Evolutionary conservation across 768 basidiomycete genomes (phyloP), one percentile per base, ranked within the genome.

Genomic region (Lactarius hatsudake): DNA sequence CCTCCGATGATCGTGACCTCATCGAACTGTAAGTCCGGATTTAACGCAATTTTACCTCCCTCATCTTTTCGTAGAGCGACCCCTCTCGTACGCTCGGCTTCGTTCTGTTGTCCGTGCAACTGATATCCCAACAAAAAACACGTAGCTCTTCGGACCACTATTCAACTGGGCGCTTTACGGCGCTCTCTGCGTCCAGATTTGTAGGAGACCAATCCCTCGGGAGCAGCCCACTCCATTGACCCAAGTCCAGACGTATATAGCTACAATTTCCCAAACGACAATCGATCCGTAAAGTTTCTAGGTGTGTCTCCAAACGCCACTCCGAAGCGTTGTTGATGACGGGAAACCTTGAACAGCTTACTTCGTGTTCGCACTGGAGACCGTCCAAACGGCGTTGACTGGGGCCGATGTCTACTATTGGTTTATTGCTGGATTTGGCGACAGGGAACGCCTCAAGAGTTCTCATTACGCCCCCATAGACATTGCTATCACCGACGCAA

Each of bases 391-490:
- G 23, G 51, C 51, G 23, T 23, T 51, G 23, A 51, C 51, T 51
- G 51, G 68, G 20, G 72, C 66, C 2, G 76, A 77, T 60, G 69
- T 69, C 20, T 72, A 72, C 62, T 72, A 72, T 64, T 73, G 73
- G 71, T 76, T 71, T 66, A 71, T 59, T n/a, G 51, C 73, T 2
- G 73, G 74, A 40, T 76, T 74, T 51, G 76, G 76, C 6, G 72
- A 76, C 61, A 38, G 75, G 42, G 57, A 40, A 13, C 61, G 63
- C 28, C 71, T 76, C 8, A 67, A 62, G 18, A 58, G 65, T n/a
- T 59, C 73, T 5, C 59, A 72, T 51, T 51, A 26, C 51, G 51
- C 51, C 23, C 51, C 51, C 51, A 23, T 51, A 23, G 51, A 51
- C 23, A 73, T 70, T 3, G 74, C 75, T 18, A 51, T 75, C 2